These are phyloP conservation scores for Verticillium klebahnii DNA, from an alignment of 2,329 filamentous ascomycete species.

Conservation along the genomic window DNA sequence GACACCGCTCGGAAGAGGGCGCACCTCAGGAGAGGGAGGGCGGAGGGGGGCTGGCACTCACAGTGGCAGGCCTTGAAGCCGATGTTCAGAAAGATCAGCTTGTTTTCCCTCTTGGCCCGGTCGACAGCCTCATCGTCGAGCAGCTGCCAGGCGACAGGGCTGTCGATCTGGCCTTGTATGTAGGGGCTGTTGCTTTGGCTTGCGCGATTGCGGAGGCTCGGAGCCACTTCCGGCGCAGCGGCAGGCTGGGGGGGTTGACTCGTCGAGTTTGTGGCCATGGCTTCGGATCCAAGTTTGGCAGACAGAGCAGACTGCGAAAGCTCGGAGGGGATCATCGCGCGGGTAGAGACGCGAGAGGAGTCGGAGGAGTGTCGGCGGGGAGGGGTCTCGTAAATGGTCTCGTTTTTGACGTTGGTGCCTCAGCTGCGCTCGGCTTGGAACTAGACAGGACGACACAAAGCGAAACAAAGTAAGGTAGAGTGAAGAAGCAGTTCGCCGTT, in stretches of 20 bases:
- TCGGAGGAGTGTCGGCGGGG: neutral
- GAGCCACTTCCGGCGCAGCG: conserved; percentile 8
- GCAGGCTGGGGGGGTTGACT: conserved; percentile 19
- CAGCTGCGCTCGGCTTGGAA: neutral
- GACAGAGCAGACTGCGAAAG: conserved; percentile 17
- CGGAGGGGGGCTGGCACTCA: conserved; percentile 38
- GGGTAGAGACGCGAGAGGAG: neutral
- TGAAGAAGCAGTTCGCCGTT: neutral
- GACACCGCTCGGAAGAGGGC: neutral
- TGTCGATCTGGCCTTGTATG: conserved; percentile 70
- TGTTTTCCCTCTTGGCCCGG: conserved; percentile 75
- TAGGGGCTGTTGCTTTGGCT: conserved; percentile 43
- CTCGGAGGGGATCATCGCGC: conserved; percentile 31
- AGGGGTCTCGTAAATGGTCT: neutral
- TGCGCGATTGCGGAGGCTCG: conserved; percentile 29
- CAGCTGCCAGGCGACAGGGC: conserved; percentile 87
- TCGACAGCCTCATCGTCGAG: conserved; percentile 74
- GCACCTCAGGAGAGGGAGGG: neutral
- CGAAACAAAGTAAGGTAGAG: neutral
- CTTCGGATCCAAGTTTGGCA: conserved; percentile 4
- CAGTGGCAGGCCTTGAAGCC: conserved; percentile 96
- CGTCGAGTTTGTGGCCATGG: conserved; percentile 21
- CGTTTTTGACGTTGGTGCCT: neutral
- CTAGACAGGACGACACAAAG: neutral
- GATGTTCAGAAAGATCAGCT: conserved; percentile 88